Conservation (phyloP, 768 basidiomycete species). For the Dentipellis fragilis region DNA sequence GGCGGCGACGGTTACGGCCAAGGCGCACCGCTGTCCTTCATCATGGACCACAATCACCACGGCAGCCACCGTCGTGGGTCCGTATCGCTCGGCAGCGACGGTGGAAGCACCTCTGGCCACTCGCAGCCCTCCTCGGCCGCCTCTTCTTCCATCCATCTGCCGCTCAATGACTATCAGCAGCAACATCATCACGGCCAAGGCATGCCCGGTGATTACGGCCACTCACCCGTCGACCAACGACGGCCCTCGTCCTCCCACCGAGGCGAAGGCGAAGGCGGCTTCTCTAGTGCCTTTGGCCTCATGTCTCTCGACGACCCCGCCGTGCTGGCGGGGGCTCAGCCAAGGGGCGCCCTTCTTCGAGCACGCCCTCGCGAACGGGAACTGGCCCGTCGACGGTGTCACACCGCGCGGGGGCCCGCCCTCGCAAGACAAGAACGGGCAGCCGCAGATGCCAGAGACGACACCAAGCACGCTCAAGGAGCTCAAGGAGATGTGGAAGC, state of each 20-base stretch:
- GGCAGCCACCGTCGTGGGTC: conserved; percentile 10
- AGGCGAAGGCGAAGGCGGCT: conserved; percentile 17
- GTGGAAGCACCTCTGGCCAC: conserved; percentile 26
- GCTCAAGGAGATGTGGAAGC: conserved; percentile 63
- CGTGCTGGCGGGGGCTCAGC: conserved; percentile 49
- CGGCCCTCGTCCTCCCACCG: conserved; percentile 2
- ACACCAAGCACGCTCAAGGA: conserved; percentile 29
- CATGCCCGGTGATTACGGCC: conserved; percentile 3
- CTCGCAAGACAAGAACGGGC: conserved; percentile 23
- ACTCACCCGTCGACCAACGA: conserved; percentile 14
- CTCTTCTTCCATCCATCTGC: conserved; percentile 44
- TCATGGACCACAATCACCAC: background rate
- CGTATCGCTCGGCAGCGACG: conserved; percentile 28
- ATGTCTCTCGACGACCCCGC: conserved; percentile 70
- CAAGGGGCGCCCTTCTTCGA: conserved; percentile 59
- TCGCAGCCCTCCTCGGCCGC: conserved; percentile 45
- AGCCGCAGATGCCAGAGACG: conserved; percentile 20
- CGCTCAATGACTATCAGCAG: conserved; percentile 22
- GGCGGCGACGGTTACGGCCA: background rate
- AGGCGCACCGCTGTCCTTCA: background rate
- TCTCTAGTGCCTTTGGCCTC: conserved; percentile 51
- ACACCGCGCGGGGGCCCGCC: conserved; percentile 12
- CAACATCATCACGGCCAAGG: background rate
- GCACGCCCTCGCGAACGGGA: conserved; percentile 1
- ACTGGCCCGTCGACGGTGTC: conserved; percentile 9